Evolutionary conservation across 371 early-diverging fungal species (phyloP), one percentile per base, ranked within the genome.

Genomic region (Lichtheimia hyalospora): DNA sequence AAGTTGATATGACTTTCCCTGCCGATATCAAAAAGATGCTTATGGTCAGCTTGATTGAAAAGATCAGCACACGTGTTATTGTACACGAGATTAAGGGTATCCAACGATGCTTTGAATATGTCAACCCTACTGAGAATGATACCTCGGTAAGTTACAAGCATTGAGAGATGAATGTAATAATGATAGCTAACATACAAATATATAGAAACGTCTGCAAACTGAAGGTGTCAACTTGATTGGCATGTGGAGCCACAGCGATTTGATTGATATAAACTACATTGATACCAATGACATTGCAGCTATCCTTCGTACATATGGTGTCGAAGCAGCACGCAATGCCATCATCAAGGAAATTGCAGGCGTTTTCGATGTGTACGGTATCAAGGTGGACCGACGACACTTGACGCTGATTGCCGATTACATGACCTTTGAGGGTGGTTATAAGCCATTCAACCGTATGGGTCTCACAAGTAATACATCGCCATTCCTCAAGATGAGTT

Each of bases 401-500:
- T 84, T 99, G 73, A 86, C 92, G 5, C 69, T 99, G 52, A 95
- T 99, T 73, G 98, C 98, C 42, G 99, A 99, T 71, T 99, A 97
- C 77, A 99, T 99, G 99, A 99, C 99, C 0, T 95, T 93, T 69
- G 97, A 96, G 77, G 99, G 99, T 59, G 96, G 93, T 4, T 98
- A 93, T 83, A 96, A 95, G 68, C 93, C 99, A 16, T 97, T 98
- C 84, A 97, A 95, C 82, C 91, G 98, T 49, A 90, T 90, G 62
- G 95, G 96, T 68, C 93, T 99, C 74, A 85, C 84, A 42, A 91
- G 94, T 16, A 96, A 92, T 64, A 88, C 94, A 8, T 87, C 94
- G 27, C 99, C 99, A 8, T 95, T 99, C 77, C 82, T 93, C 39
- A 94, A 97, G 80, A 98, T 99, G 99, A 89, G 90, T 69, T 99